Evolutionary conservation across 2,329 filamentous ascomycete genomes (phyloP).

Genomic region (Didymella exigua): DNA sequence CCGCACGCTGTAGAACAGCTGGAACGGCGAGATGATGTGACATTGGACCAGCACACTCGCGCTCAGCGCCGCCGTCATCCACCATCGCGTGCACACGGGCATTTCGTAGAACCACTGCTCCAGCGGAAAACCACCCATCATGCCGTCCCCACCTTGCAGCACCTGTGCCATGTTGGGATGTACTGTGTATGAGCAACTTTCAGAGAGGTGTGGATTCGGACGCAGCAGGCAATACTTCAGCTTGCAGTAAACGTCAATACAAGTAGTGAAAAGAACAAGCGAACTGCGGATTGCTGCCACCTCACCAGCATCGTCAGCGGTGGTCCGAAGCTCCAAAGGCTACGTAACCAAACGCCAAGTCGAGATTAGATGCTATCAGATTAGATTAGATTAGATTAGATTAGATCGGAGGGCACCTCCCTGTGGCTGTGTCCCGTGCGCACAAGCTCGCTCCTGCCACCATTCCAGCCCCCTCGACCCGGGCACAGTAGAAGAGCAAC

Average conservation of each 20-base stretch:
- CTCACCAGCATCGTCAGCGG: not conserved
- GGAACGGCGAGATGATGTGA: constrained; percentile 88
- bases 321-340: constrained; percentile 5
- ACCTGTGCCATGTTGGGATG: constrained; percentile 52
- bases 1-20: constrained; percentile 95
- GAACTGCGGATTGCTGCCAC: constrained; percentile 2
- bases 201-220: not conserved
- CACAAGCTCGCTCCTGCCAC: constrained; percentile 17
- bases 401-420: not conserved
- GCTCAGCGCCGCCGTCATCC: constrained; percentile 90
- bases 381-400: constrained; percentile 19
- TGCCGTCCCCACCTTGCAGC: constrained; percentile 49
- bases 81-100: constrained; percentile 94
- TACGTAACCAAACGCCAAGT: constrained; percentile 15
- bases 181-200: not conserved
- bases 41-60: constrained; percentile 92
- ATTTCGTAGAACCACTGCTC: constrained; percentile 99
- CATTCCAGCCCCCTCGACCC: constrained; percentile 33
- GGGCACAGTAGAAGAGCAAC: constrained; percentile 19
- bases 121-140: constrained; percentile 70
- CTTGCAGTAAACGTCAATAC: no score
- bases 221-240: not conserved
- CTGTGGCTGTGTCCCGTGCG: not conserved
- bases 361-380: constrained; percentile 7
- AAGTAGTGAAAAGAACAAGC: not conserved